Conservation (phyloP, 2,329 filamentous ascomycete genomes). For the Neoarthrinium moseri region DNA sequence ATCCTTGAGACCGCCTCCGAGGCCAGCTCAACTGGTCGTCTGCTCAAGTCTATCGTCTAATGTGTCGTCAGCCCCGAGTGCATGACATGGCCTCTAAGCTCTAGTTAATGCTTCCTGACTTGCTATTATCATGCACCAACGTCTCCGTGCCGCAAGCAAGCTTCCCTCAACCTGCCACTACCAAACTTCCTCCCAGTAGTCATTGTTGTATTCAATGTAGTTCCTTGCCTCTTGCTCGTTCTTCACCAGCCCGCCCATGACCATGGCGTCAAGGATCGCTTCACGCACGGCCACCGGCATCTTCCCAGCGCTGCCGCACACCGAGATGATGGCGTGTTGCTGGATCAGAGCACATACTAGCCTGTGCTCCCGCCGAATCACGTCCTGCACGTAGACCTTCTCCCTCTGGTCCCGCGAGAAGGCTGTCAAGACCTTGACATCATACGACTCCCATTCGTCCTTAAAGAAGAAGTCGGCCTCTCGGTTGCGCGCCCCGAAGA, state of each 20-base stretch:
- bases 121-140: no score
- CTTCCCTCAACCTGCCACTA: no score
- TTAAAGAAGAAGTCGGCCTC: slow-evolving; percentile 78
- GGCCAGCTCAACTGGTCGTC: no score
- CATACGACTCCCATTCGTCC: slow-evolving; percentile 65
- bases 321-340: slow-evolving; percentile 43
- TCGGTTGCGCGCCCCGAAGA: slow-evolving; percentile 82
- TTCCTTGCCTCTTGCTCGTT: slow-evolving; percentile 37
- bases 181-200: slow-evolving; percentile 62
- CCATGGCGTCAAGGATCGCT: slow-evolving; percentile 49
- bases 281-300: slow-evolving; percentile 57
- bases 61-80: no score
- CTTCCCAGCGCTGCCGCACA: slow-evolving; percentile 57
- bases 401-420: slow-evolving; percentile 67
- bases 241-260: slow-evolving; percentile 31
- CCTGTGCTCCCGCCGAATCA: slow-evolving; percentile 42
- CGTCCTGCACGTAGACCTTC: slow-evolving; percentile 57
- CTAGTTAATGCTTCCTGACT: no score
- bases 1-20: no score
- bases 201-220: slow-evolving; percentile 30
- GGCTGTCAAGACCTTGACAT: slow-evolving; percentile 57
- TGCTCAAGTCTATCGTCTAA: no score
- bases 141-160: no score
- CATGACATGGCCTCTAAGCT: no score
- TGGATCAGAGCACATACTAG: slow-evolving; percentile 36